Evolutionary conservation across 2,329 filamentous ascomycete genomes (phyloP), one percentile per base, ranked within the genome.

Genomic region (Emydomyces testavorans): DNA sequence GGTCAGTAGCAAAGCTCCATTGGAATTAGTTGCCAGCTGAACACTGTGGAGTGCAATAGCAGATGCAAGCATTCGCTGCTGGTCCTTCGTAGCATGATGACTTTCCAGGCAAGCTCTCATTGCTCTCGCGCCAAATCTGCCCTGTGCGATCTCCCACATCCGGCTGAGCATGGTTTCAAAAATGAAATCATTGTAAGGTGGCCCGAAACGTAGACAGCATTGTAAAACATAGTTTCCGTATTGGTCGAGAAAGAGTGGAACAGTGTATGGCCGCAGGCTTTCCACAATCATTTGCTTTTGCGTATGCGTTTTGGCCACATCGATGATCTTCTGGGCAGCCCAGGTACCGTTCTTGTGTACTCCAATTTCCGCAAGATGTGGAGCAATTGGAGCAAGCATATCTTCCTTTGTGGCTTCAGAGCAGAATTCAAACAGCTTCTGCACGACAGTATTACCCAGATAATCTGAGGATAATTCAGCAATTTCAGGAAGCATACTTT

Each of bases 311-410:
- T 92, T 87, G 64, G 88, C 90, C 5, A 94, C 87, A 60, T 96
- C 90, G 57, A 98, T 96, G 60, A 98, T 96, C 75, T 96, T 98
- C 69, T 98, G 92, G 1, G 92, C 92, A 47, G 92, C 92, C 92
- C 92, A 98, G 1, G 92, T 98, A 53, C 92, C 92, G 60, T 98
- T 98, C 77, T 98, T 98, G 76, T 98, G 92, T 6, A 95, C 82
- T 58, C 92, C 92, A 67, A 96, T 95, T 67, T 96, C 89, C 21
- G 90, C 88, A 63, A 96, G 77, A 62, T 95, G 89, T 50, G 90
- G 89, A 2, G 85, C 80, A 58, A 98, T 94, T 61, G 89, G 80
- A 11, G 72, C 68, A 50, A 98, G 73, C 92, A 98, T 96, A 49
- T 84, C 82, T 64, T 95, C 88, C 58, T 93, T 89, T 35, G 90